Conservation (phyloP, 352 stramenopile genomes). For the Globisporangium irregulare region DNA sequence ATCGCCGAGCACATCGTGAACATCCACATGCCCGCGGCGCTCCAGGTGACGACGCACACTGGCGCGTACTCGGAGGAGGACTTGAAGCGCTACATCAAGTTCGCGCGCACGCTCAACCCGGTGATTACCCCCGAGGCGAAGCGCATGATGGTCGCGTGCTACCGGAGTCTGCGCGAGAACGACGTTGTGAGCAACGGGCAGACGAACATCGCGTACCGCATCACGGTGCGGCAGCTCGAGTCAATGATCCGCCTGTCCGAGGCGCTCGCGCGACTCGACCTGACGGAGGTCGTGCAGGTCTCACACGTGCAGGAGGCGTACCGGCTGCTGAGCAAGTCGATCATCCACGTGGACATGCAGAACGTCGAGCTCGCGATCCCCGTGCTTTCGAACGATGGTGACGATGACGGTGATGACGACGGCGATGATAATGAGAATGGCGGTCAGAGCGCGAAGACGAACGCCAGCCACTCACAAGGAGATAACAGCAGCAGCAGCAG, state of each 20-base stretch:
- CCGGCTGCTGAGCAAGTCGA: slow-evolving; percentile 96
- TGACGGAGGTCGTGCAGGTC: slow-evolving; percentile 90
- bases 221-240: slow-evolving; percentile 98
- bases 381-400: slow-evolving; percentile 23
- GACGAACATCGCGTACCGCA: slow-evolving; percentile 96
- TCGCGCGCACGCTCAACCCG: slow-evolving; percentile 73
- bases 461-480: slow-evolving; percentile 2
- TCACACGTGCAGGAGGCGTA: slow-evolving; percentile 96
- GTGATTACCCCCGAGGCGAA: slow-evolving; percentile 76
- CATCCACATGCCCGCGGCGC: slow-evolving; percentile 86
- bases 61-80: slow-evolving; percentile 71
- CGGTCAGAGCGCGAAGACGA: slow-evolving; percentile 14
- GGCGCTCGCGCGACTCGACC: slow-evolving; percentile 93
- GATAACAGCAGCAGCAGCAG: neutral
- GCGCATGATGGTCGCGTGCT: slow-evolving; percentile 96
- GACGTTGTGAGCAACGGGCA: slow-evolving; percentile 91
- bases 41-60: slow-evolving; percentile 30
- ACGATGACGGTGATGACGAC: slow-evolving; percentile 47
- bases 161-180: slow-evolving; percentile 96
- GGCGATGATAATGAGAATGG: slow-evolving; percentile 11
- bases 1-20: slow-evolving; percentile 98
- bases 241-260: slow-evolving; percentile 98
- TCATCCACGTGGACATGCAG: slow-evolving; percentile 99
- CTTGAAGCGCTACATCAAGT: slow-evolving; percentile 96
- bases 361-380: slow-evolving; percentile 92